A percentile compares a stretch with the other conserved stretches of the same genome.
These are phyloP conservation scores for Yarrowia divulgata DNA, from an alignment of 805 yeast species.

Conservation along the genomic window DNA sequence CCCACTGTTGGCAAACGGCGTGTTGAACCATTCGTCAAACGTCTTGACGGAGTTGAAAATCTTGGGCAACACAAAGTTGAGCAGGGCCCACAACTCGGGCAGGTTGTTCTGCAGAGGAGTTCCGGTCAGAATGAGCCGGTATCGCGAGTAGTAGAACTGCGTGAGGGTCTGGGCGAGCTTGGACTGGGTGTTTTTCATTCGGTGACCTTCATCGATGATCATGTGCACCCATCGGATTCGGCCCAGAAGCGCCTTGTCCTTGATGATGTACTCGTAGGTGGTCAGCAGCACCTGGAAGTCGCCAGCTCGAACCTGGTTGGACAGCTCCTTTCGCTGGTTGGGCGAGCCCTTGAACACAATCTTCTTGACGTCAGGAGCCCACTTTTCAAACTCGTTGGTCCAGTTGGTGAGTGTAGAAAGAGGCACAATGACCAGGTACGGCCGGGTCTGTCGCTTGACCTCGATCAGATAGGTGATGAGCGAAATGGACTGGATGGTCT, in stretches of 20 bases:
- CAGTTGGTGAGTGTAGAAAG: constrained; percentile 93
- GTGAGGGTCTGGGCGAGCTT: constrained; percentile 86
- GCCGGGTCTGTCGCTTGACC: constrained; percentile 75
- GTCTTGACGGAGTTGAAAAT: constrained; percentile 96
- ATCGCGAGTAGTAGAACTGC: constrained; percentile 81
- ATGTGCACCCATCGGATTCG: constrained; percentile 92
- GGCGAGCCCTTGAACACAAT: constrained; percentile 95
- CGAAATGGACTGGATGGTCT: constrained; percentile 93
- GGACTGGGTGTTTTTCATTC: constrained; percentile 93
- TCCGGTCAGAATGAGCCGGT: constrained; percentile 92
- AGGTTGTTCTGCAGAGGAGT: constrained; percentile 94
- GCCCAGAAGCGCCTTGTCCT: constrained; percentile 80
- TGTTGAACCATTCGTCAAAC: constrained; percentile 98
- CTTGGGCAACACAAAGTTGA: constrained; percentile 93
- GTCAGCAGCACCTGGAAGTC: constrained; percentile 91
- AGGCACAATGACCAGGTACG: constrained; percentile 93
- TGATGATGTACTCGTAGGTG: constrained; percentile 92
- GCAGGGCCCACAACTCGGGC: constrained; percentile 96
- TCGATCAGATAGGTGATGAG: constrained; percentile 84
- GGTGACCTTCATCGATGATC: constrained; percentile 98
- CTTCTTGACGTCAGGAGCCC: constrained; percentile 90
- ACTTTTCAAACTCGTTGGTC: constrained; percentile 94
- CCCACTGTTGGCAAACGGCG: constrained; percentile 98
- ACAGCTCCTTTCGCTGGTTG: constrained; percentile 78
- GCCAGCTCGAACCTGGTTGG: constrained; percentile 70